phyloP scores from a whole-genome alignment of 148 eudicot genomes.

The Gaultheria prostrata region DNA sequence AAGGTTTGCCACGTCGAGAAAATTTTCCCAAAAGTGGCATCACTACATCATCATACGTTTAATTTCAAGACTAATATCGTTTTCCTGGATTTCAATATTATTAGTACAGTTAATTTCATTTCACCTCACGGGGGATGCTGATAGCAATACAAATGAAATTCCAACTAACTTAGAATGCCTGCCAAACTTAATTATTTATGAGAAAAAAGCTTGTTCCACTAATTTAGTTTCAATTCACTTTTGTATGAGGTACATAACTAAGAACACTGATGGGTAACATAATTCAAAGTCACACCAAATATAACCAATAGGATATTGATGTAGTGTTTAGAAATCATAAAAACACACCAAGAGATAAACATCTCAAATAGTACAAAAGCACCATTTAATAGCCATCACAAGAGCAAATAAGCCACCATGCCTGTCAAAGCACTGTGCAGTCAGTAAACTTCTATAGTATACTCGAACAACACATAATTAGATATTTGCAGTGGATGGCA shows the following conservation, averaged over 20 bases:
- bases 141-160: neutral
- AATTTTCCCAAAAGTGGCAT: no score
- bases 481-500: conserved; percentile 7
- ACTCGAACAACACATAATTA: neutral
- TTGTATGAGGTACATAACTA: neutral
- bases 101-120: neutral
- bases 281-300: neutral
- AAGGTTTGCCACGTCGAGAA: no score
- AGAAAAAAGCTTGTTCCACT: no score
- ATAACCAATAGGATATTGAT: neutral
- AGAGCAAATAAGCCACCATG: neutral
- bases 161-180: neutral
- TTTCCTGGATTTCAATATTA: neutral
- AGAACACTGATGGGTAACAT: neutral
- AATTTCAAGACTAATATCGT: no score
- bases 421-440: neutral
- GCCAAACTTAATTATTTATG: neutral
- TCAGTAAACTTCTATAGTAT: neutral
- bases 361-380: no score
- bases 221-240: neutral
- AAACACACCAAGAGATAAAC: no score
- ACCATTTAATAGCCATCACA: neutral
- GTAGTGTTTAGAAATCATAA: neutral
- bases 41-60: no score
- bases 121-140: neutral